phyloP scores from a whole-genome alignment of 768 basidiomycete species.

The Lepiota brunneoincarnata region DNA sequence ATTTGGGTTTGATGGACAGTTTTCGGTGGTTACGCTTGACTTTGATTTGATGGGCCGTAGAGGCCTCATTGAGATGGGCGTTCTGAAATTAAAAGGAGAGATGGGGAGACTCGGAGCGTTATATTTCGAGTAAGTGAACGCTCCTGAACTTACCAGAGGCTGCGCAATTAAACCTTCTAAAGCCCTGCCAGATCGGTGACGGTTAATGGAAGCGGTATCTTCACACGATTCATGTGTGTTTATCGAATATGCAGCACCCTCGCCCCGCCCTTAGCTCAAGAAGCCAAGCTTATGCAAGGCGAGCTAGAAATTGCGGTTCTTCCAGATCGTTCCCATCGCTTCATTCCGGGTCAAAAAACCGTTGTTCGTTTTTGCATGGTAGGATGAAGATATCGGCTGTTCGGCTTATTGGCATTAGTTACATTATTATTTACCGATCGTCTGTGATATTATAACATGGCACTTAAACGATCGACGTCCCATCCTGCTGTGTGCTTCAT shows the following conservation, averaged over 20 bases:
- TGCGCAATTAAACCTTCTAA: background rate
- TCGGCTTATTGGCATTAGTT: too few species aligned
- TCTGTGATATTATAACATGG: too few species aligned
- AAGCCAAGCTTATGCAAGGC: slow-evolving; percentile 37
- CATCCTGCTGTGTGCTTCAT: too few species aligned
- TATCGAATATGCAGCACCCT: slow-evolving; percentile 22
- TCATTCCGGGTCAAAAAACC: slow-evolving; percentile 53
- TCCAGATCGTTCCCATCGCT: slow-evolving; percentile 49
- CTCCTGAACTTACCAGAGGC: background rate
- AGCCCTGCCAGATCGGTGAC: slow-evolving; percentile 31
- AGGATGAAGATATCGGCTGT: slow-evolving; percentile 27
- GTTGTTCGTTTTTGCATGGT: slow-evolving; percentile 52
- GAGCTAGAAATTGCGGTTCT: slow-evolving; percentile 53
- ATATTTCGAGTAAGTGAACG: slow-evolving; percentile 29
- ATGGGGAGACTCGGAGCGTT: slow-evolving; percentile 33
- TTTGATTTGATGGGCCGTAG: slow-evolving; percentile 34
- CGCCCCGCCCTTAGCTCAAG: slow-evolving; percentile 6
- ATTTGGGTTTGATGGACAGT: slow-evolving; percentile 53
- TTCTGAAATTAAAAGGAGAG: slow-evolving; percentile 29
- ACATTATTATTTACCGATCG: too few species aligned
- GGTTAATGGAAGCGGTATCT: slow-evolving; percentile 28
- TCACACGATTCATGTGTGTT: slow-evolving; percentile 36
- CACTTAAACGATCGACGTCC: too few species aligned
- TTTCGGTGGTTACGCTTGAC: slow-evolving; percentile 40
- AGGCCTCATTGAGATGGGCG: slow-evolving; percentile 24